These are phyloP conservation scores for Cyclostephanos invisitatus DNA, from an alignment of 108 stramenopile species.

Conservation along the genomic window DNA sequence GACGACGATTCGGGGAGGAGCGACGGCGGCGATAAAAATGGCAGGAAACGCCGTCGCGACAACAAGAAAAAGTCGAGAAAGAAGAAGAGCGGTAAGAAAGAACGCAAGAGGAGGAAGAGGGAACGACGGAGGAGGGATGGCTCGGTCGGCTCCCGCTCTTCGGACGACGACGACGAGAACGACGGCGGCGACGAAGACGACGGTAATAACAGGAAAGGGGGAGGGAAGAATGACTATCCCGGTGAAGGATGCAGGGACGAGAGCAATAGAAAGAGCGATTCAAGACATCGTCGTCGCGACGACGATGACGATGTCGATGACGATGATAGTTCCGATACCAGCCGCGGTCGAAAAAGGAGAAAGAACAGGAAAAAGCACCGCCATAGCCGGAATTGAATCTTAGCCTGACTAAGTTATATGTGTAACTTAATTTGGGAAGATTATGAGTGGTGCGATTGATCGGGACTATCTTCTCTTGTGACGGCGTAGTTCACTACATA, in stretches of 20 bases:
- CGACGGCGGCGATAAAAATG: constrained; percentile 12
- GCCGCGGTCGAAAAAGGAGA: not conserved
- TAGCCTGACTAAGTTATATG: not conserved
- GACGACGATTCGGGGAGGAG: constrained; percentile 17
- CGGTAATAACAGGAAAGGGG: not conserved
- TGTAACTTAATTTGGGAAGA: too few relatives aligned
- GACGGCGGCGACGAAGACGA: not conserved
- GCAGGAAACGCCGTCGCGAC: constrained; percentile 18
- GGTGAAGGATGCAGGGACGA: not conserved
- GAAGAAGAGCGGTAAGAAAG: constrained; percentile 37
- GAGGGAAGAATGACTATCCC: not conserved
- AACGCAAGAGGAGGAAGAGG: constrained; percentile 31
- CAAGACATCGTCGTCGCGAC: not conserved
- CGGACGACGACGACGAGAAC: not conserved
- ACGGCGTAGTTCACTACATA: not conserved
- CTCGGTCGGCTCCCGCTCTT: constrained; percentile 14
- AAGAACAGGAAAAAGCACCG: not conserved
- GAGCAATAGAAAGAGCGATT: not conserved
- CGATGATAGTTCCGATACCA: not conserved
- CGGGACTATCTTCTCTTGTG: not conserved
- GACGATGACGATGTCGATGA: not conserved
- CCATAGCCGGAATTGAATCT: not conserved
- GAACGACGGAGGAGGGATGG: constrained; percentile 13
- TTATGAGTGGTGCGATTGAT: not conserved
- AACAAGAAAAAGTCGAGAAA: constrained; percentile 35